Evolutionary conservation across 768 basidiomycete genomes (phyloP), one percentile per base, ranked within the genome.

Genomic region (Cantharellus anzutake): DNA sequence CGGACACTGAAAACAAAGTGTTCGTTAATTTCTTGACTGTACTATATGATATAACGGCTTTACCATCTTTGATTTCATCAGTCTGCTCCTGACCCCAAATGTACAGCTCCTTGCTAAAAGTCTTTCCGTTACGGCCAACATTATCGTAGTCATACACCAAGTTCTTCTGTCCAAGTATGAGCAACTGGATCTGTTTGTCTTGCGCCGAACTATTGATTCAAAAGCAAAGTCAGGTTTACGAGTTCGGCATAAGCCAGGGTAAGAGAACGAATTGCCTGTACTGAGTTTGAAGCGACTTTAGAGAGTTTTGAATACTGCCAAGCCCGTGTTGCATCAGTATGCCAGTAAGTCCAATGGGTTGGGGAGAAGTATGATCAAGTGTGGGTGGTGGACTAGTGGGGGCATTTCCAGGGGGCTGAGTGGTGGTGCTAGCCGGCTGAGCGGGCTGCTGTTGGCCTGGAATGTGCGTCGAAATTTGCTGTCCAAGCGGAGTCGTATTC

Each of bases 51-150:
- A 56, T 37, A 29, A 14, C 16, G 7, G 35, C 44, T 60, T 44
- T 40, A 63, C 62, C 63, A 58, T 64, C 88, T 66, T 79, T 87
- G 68, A 91, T 62, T 73, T 91, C 88, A 20, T 77, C 74, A 3
- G 71, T 69, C 65, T 89, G 83, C 0, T 67, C 66, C 68, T 89
- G 86, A 7, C 88, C 87, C 87, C 87, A 91, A 11, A 78, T 78
- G 65, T 87, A 91, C 35, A 90, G 72, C 62, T 90, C 89, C 70
- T 89, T 90, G 75, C 85, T 86, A 67, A 82, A 80, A 0, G 77
- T 71, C 67, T 88, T 82, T 4, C 76, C 66, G 65, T 87, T 81
- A 63, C 83, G 78, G 2, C 80, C 73, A 39, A 82, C 69, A 60
- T 74, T 76, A 64, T 88, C 83, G 65, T 79, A 77, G 69, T 86